Conservation (phyloP, 306 rosid genomes). For the Hylodesmum podocarpum region DNA sequence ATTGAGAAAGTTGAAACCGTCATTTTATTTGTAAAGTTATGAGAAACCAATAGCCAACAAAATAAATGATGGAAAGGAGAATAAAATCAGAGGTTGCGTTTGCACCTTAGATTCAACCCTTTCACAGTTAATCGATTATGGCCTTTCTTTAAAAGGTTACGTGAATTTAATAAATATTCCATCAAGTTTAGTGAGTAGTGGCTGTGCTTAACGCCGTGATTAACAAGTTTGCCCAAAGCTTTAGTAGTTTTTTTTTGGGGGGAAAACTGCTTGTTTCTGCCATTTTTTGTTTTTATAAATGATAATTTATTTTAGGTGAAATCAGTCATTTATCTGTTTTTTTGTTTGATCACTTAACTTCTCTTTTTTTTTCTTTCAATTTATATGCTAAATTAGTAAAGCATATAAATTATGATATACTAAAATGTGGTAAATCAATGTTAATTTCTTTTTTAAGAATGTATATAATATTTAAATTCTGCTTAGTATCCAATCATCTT, state of each 20-base stretch:
- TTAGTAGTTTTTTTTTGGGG: not conserved
- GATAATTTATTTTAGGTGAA: not conserved
- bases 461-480: too few species aligned
- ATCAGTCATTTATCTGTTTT: not conserved
- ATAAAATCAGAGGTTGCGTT: not conserved
- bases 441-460: too few species aligned
- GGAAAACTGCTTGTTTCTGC: not conserved
- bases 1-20: not conserved
- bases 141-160: not conserved
- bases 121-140: not conserved
- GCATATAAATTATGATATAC: too few species aligned
- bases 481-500: too few species aligned
- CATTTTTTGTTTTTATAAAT: not conserved
- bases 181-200: not conserved
- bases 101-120: not conserved
- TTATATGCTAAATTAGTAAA: too few species aligned
- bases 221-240: not conserved
- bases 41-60: not conserved
- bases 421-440: too few species aligned
- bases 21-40: not conserved
- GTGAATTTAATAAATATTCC: not conserved
- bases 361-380: not conserved
- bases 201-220: not conserved
- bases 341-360: not conserved
- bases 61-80: not conserved